Percentiles rank a stretch among this genome's conserved stretches.
Conservation (phyloP, 2,329 filamentous ascomycete species). For the Aspergillus sp. region DNA sequence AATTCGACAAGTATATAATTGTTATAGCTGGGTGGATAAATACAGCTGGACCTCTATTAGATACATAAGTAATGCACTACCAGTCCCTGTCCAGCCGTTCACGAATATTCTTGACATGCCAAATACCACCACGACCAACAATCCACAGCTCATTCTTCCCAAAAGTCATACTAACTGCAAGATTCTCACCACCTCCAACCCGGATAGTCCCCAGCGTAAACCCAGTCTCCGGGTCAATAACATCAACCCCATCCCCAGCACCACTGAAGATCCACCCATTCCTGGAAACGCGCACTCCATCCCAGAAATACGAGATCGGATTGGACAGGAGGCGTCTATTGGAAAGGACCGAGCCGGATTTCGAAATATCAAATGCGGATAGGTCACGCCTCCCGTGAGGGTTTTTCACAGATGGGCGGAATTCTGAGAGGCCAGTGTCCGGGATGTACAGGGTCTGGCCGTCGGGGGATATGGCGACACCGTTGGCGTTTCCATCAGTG, state of each 20-base stretch:
- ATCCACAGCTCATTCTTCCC: slow-evolving; percentile 15
- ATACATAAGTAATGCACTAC: neutral
- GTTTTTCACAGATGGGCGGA: neutral
- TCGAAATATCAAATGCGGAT: slow-evolving; percentile 7
- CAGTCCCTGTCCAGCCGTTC: slow-evolving; percentile 11
- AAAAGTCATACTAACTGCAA: slow-evolving; percentile 12
- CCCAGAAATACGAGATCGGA: slow-evolving; percentile 15
- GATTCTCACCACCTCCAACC: slow-evolving; percentile 13
- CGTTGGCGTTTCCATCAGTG: slow-evolving; percentile 20
- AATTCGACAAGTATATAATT: neutral
- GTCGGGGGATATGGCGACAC: slow-evolving; percentile 24
- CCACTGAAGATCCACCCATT: slow-evolving; percentile 14
- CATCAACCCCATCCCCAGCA: slow-evolving; percentile 14
- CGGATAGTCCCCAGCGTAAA: slow-evolving; percentile 12
- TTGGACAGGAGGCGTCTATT: slow-evolving; percentile 9
- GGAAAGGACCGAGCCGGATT: neutral
- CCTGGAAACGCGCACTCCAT: slow-evolving; percentile 10
- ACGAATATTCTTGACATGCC: slow-evolving; percentile 12
- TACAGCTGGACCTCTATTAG: no score
- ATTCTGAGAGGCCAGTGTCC: slow-evolving; percentile 22
- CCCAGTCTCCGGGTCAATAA: slow-evolving; percentile 12
- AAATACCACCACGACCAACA: slow-evolving; percentile 15
- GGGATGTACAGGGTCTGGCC: slow-evolving; percentile 25
- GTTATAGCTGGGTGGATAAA: no score
- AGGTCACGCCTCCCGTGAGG: slow-evolving; percentile 9